phyloP scores from a whole-genome alignment of 148 eudicot genomes.

The Cornus kousa region DNA sequence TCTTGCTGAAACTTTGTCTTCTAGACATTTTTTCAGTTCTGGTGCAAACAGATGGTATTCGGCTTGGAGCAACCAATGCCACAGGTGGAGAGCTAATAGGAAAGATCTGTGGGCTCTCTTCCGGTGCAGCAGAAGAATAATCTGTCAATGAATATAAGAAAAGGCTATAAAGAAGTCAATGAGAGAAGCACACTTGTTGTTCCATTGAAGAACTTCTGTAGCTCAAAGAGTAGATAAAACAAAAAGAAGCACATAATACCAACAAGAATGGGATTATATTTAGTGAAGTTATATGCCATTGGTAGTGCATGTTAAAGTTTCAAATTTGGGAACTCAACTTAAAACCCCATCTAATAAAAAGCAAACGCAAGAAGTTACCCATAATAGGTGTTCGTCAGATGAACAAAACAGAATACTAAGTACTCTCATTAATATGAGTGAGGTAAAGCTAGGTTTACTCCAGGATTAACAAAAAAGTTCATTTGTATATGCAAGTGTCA shows the following conservation, averaged over 20 bases:
- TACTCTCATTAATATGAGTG: neutral
- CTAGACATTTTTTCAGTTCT: slow-evolving; percentile 31
- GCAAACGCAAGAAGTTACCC: neutral
- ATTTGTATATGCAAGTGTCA: neutral
- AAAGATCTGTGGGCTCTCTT: slow-evolving; percentile 42
- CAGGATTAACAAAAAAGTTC: neutral
- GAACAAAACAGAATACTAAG: too few species aligned
- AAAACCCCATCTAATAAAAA: neutral
- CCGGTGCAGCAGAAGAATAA: slow-evolving; percentile 35
- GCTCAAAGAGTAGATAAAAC: neutral
- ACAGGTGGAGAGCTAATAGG: slow-evolving; percentile 42
- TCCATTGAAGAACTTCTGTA: neutral
- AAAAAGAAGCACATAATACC: neutral
- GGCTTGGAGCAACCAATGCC: slow-evolving; percentile 45
- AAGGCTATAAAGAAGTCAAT: neutral
- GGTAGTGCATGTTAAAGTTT: too few species aligned
- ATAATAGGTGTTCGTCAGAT: neutral
- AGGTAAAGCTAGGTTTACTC: neutral
- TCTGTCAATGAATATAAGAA: slow-evolving; percentile 14
- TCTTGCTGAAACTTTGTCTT: slow-evolving; percentile 63
- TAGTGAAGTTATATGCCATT: too few species aligned
- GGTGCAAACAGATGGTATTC: slow-evolving; percentile 36
- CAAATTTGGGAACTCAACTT: neutral
- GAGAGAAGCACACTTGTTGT: neutral
- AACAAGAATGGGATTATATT: too few species aligned